These are phyloP conservation scores for Ogataea paradorogensis DNA, from an alignment of 805 yeast species.

Conservation along the genomic window DNA sequence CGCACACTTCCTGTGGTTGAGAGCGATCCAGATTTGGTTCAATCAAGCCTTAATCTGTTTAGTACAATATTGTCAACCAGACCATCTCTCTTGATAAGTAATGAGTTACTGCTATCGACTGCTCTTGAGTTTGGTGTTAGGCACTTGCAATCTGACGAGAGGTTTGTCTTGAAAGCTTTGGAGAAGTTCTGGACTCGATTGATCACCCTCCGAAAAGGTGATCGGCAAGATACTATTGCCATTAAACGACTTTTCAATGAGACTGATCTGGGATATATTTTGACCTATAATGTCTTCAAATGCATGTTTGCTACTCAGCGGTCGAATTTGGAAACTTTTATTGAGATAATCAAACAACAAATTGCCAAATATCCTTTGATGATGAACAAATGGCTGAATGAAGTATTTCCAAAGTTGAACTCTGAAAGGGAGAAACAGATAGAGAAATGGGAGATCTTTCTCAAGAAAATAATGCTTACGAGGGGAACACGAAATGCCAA, in stretches of 20 bases:
- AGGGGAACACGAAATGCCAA: slow-evolving; percentile 65
- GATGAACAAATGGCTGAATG: slow-evolving; percentile 47
- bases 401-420: slow-evolving; percentile 30
- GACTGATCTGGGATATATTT: slow-evolving; percentile 30
- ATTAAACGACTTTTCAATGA: slow-evolving; percentile 27
- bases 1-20: slow-evolving; percentile 35
- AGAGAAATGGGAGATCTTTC: slow-evolving; percentile 40
- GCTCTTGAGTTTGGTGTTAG: slow-evolving; percentile 36
- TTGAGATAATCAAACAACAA: slow-evolving; percentile 46
- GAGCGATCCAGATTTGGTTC: slow-evolving; percentile 58
- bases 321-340: slow-evolving; percentile 58
- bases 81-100: slow-evolving; percentile 46
- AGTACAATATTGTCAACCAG: slow-evolving; percentile 45
- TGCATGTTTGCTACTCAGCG: slow-evolving; percentile 51
- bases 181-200: slow-evolving; percentile 55
- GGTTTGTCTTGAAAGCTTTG: slow-evolving; percentile 51
- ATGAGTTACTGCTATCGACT: slow-evolving; percentile 16
- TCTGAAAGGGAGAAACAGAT: slow-evolving; percentile 27
- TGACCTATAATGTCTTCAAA: slow-evolving; percentile 37
- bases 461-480: slow-evolving; percentile 56
- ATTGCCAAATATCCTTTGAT: slow-evolving; percentile 36
- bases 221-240: slow-evolving; percentile 35
- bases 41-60: slow-evolving; percentile 49
- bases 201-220: slow-evolving; percentile 43
- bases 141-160: slow-evolving; percentile 47